Evolutionary conservation across 164 flowering plant genomes (phyloP).

Genomic region (Chloranthus sessilifolius): DNA sequence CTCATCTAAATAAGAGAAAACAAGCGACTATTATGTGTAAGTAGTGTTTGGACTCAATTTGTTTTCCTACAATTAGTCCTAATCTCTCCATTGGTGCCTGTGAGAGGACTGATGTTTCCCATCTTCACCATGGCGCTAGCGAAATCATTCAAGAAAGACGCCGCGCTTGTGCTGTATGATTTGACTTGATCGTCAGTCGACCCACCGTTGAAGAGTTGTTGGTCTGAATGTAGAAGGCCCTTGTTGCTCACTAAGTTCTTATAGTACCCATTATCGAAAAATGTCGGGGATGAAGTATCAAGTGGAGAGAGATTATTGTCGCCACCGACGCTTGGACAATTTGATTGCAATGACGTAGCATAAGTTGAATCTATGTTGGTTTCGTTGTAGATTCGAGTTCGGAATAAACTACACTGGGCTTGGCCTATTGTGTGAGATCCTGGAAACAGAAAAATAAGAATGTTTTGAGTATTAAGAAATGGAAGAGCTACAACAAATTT

Average conservation of each 20-base stretch:
- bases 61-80: conserved; percentile 10
- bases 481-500: no score
- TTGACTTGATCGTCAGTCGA: conserved; percentile 12
- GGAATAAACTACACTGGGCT: conserved; percentile 13
- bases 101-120: conserved; percentile 12
- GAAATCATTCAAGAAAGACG: conserved; percentile 8
- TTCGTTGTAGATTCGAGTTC: conserved; percentile 19
- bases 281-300: conserved; percentile 1
- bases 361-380: conserved; percentile 13
- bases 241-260: conserved; percentile 9
- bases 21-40: no score
- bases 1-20: no score
- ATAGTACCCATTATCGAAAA: conserved; percentile 6
- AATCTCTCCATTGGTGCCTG: conserved; percentile 9
- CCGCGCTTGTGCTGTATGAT: background rate
- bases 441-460: no score
- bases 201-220: conserved; percentile 13
- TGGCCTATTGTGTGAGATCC: conserved; percentile 18
- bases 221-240: conserved; percentile 15
- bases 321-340: conserved; percentile 11
- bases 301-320: conserved; percentile 12
- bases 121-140: conserved; percentile 10
- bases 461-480: no score
- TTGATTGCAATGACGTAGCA: conserved; percentile 6
- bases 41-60: no score